Evolutionary conservation across 2,329 filamentous ascomycete species (phyloP).

Genomic region (Venturia aucupariae): DNA sequence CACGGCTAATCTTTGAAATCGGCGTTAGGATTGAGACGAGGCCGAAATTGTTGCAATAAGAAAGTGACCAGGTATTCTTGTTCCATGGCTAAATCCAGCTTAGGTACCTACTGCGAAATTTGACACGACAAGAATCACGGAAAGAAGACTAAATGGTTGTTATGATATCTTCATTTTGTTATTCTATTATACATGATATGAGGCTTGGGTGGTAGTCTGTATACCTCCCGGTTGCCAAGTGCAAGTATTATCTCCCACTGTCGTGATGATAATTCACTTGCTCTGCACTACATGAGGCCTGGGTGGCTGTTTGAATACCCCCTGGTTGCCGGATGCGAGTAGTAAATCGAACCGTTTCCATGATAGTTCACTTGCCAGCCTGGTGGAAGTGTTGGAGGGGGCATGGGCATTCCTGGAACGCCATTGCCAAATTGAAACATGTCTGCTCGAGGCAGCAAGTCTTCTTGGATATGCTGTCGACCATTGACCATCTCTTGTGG

Average conservation of each 20-base stretch:
- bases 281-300: background rate
- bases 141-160: background rate
- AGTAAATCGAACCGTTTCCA: background rate
- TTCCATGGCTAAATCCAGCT: too few species aligned
- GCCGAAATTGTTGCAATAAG: too few species aligned
- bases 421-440: background rate
- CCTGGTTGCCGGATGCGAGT: background rate
- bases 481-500: background rate
- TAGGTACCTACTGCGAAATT: too few species aligned
- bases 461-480: background rate
- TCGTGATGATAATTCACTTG: background rate
- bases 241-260: background rate
- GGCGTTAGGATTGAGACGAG: too few species aligned
- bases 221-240: background rate
- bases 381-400: background rate
- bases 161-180: background rate
- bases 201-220: background rate
- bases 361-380: background rate
- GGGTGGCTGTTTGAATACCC: background rate
- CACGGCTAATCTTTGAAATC: too few species aligned
- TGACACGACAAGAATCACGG: background rate
- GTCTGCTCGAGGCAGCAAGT: background rate
- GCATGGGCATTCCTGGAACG: background rate
- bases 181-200: background rate
- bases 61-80: too few species aligned